Evolutionary conservation across 768 basidiomycete genomes (phyloP).

Genomic region (Mycena rebaudengoi): DNA sequence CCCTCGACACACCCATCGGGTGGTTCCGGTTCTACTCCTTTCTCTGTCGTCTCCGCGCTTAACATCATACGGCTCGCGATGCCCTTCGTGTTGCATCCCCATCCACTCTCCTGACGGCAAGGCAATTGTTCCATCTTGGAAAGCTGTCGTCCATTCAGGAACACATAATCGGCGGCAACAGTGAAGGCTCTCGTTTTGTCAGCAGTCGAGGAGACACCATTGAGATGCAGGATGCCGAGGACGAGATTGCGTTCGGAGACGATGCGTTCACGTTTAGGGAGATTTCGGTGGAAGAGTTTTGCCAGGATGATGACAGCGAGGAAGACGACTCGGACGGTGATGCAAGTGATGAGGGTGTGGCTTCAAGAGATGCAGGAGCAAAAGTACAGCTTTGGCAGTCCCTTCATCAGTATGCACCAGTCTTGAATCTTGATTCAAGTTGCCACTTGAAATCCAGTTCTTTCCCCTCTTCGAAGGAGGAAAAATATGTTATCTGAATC

Average conservation of each 20-base stretch:
- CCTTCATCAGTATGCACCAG: no score
- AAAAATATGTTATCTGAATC: no score
- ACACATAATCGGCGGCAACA: background rate
- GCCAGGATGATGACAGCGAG: background rate
- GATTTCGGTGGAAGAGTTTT: background rate
- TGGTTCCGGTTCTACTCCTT: conserved; percentile 7
- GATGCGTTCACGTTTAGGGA: background rate
- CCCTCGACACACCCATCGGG: background rate
- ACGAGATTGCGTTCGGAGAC: background rate
- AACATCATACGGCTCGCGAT: background rate
- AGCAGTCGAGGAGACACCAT: background rate
- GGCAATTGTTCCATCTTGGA: background rate
- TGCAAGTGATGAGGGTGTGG: background rate
- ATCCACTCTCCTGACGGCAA: background rate
- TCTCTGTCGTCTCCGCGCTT: background rate
- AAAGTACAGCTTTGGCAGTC: background rate
- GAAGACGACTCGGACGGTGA: conserved; percentile 1
- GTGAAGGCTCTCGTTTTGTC: background rate
- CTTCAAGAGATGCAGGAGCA: background rate
- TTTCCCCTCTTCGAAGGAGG: no score
- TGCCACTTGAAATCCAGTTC: no score
- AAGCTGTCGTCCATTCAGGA: background rate
- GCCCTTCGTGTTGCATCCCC: background rate
- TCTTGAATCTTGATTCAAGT: no score
- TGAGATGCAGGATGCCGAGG: background rate